Percentiles rank a stretch among this genome's conserved stretches.
Evolutionary conservation across 2,329 filamentous ascomycete genomes (phyloP).

Genomic region (Colletotrichum costaricense): DNA sequence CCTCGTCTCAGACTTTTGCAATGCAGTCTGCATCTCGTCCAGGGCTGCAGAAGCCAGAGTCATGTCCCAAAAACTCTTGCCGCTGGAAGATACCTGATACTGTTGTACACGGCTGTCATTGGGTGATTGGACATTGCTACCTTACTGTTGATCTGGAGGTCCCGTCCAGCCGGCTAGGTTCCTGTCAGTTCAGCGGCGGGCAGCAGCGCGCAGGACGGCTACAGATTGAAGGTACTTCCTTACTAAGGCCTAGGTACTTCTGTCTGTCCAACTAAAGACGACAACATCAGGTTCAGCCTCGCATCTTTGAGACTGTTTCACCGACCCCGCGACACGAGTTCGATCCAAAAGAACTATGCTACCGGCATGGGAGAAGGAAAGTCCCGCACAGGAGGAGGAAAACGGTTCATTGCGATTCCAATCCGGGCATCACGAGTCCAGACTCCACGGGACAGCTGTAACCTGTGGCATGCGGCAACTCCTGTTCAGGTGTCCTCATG

Average conservation of each 20-base stretch:
- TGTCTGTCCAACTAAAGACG: not conserved
- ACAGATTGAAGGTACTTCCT: not conserved
- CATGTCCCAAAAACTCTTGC: constrained; percentile 11
- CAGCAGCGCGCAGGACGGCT: not conserved
- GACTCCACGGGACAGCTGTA: not conserved
- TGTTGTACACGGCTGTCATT: not conserved
- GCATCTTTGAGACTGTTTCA: not conserved
- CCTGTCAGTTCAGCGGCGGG: constrained; percentile 3
- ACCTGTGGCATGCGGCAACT: not conserved
- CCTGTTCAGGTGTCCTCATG: not conserved
- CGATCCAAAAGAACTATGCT: not conserved
- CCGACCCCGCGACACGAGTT: constrained; percentile 1
- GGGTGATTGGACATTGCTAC: not conserved
- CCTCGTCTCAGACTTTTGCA: constrained; percentile 6
- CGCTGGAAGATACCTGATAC: not conserved
- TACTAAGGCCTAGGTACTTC: not conserved
- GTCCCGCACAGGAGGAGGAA: not conserved
- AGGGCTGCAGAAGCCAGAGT: constrained; percentile 11
- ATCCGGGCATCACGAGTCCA: not conserved
- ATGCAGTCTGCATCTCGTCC: not conserved
- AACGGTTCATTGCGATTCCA: not conserved
- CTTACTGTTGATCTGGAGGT: not conserved
- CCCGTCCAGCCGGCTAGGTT: constrained; percentile 19
- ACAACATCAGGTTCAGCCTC: not conserved
- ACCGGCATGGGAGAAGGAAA: not conserved